Percentiles rank a stretch among this genome's conserved stretches.
Conservation (phyloP, 2,329 filamentous ascomycete genomes). For the Trichoderma atrobrunneum region DNA sequence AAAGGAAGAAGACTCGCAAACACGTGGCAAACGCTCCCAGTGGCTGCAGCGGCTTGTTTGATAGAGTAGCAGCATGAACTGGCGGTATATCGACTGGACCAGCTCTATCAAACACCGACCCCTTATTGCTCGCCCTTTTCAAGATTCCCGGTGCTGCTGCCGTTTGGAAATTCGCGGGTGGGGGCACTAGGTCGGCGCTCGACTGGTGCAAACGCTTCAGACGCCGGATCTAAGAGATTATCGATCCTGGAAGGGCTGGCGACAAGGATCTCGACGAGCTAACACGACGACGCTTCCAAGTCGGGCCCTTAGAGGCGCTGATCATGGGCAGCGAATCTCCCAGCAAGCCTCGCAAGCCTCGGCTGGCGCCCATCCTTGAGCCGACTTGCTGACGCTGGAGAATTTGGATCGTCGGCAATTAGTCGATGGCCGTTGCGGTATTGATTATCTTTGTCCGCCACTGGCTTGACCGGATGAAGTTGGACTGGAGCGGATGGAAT, state of each 20-base stretch:
- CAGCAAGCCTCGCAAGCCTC: not conserved
- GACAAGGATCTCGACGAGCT: not conserved
- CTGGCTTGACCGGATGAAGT: not conserved
- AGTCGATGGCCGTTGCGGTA: constrained; percentile 4
- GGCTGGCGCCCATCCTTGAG: not conserved
- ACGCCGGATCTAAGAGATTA: constrained; percentile 3
- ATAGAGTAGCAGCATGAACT: not conserved
- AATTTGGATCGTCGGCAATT: constrained; percentile 9
- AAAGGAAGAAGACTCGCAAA: not conserved
- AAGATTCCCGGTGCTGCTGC: not conserved
- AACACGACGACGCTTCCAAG: not conserved
- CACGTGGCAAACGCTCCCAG: not conserved
- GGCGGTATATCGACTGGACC: not conserved
- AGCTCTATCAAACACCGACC: not conserved
- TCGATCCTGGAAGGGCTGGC: constrained; percentile 5
- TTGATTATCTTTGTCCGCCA: not conserved
- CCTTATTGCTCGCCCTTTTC: constrained; percentile 1
- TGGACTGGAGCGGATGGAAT: not conserved
- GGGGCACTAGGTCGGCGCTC: not conserved
- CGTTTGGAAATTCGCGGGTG: not conserved
- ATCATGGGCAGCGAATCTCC: constrained; percentile 12
- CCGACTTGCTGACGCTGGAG: constrained; percentile 2
- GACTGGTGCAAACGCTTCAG: not conserved
- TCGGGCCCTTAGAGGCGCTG: not conserved
- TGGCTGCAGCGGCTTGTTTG: not conserved